phyloP scores from a whole-genome alignment of 2,329 filamentous ascomycete species.

The Coniochaeta sp. region DNA sequence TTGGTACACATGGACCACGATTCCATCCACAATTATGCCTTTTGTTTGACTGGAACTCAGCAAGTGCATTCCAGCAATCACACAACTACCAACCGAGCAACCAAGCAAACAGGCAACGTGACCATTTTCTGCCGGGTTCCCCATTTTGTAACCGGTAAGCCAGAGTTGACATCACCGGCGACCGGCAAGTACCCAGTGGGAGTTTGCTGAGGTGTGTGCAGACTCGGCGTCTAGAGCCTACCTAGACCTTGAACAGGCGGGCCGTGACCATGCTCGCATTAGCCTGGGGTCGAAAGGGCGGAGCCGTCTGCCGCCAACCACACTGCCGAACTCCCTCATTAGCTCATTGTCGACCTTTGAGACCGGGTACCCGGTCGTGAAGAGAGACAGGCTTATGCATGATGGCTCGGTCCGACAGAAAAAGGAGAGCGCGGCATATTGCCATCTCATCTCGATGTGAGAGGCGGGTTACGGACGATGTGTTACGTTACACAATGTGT shows the following conservation, averaged over 20 bases:
- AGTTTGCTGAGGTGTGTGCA: too few relatives aligned
- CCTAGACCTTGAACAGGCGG: neutral
- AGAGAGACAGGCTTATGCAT: neutral
- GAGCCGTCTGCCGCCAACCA: neutral
- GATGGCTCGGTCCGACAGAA: neutral
- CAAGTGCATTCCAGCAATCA: too few relatives aligned
- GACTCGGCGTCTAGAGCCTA: neutral
- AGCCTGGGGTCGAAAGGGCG: neutral
- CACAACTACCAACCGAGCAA: too few relatives aligned
- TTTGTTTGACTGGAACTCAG: neutral
- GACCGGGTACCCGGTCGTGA: neutral
- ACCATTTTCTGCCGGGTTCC: too few relatives aligned
- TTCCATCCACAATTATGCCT: neutral
- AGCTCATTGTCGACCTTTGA: neutral
- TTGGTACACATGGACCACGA: neutral
- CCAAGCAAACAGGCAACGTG: too few relatives aligned
- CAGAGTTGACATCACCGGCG: neutral
- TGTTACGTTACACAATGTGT: neutral
- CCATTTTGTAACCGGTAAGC: neutral
- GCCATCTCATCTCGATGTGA: neutral
- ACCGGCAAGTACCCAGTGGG: too few relatives aligned
- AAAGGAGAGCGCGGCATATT: neutral
- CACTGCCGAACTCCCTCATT: neutral
- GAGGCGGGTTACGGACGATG: conserved; percentile 1
- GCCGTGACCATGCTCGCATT: neutral